A percentile compares a stretch with the other conserved stretches of the same genome.
These are phyloP conservation scores for Cutaneotrichosporon daszewskae DNA, from an alignment of 1,284 basidiomycete genomes.

Conservation along the genomic window DNA sequence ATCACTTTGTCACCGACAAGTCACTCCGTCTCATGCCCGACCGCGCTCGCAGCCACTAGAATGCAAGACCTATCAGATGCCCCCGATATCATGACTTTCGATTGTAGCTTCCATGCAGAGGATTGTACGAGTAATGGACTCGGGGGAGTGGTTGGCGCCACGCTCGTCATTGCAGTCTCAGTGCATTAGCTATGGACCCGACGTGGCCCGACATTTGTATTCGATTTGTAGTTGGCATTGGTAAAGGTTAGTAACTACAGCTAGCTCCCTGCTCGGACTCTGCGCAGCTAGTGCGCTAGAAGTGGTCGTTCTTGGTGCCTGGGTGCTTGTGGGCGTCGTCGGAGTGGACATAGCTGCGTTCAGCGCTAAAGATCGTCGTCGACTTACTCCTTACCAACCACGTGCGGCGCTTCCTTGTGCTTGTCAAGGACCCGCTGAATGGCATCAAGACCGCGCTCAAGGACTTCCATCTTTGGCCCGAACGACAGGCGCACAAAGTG, in stretches of 20 bases:
- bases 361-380: background rate
- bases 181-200: too few species aligned
- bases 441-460: constrained; percentile 82
- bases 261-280: too few species aligned
- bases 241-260: too few species aligned
- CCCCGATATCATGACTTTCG: too few species aligned
- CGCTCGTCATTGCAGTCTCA: too few species aligned
- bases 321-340: constrained; percentile 1
- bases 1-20: constrained; percentile 2
- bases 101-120: background rate
- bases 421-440: constrained; percentile 66
- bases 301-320: background rate
- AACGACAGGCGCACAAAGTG: constrained; percentile 81
- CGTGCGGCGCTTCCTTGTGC: background rate
- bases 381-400: constrained; percentile 5
- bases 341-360: background rate
- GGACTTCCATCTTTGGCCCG: constrained; percentile 74
- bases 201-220: too few species aligned
- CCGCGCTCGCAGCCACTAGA: background rate
- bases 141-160: too few species aligned
- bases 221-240: too few species aligned
- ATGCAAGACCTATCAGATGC: background rate
- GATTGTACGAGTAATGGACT: background rate
- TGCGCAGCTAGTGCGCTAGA: too few species aligned
- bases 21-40: constrained; percentile 4